Percentiles rank a stretch among this genome's conserved stretches.
Conservation (phyloP, 768 basidiomycete genomes). For the Rhodotorula paludigena region DNA sequence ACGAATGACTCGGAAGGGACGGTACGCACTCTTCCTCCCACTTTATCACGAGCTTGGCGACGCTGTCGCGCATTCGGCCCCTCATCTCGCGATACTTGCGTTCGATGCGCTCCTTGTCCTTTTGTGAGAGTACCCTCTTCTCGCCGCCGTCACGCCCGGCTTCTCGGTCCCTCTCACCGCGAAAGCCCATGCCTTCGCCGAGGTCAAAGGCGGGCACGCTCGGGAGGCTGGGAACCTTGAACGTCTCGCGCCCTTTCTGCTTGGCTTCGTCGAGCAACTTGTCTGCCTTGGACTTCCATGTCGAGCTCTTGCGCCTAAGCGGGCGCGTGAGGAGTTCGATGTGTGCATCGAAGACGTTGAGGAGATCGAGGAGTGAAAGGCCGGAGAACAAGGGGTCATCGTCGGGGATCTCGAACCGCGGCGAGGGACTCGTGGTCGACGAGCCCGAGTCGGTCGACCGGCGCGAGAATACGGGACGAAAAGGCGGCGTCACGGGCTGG, state of each 20-base stretch:
- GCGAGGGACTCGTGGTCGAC: too few species aligned
- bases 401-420: slow-evolving; percentile 28
- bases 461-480: neutral
- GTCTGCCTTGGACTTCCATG: slow-evolving; percentile 26
- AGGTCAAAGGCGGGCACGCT: slow-evolving; percentile 21
- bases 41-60: slow-evolving; percentile 57
- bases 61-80: slow-evolving; percentile 19
- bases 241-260: neutral
- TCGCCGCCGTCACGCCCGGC: neutral
- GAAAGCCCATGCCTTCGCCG: neutral
- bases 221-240: slow-evolving; percentile 20
- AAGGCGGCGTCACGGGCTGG: slow-evolving; percentile 1
- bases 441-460: slow-evolving; percentile 6
- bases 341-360: slow-evolving; percentile 40
- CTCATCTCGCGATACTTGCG: slow-evolving; percentile 28
- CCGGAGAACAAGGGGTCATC: slow-evolving; percentile 32
- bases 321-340: slow-evolving; percentile 36
- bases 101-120: slow-evolving; percentile 32
- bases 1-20: neutral
- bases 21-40: slow-evolving; percentile 74
- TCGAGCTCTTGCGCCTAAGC: slow-evolving; percentile 24
- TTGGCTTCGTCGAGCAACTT: slow-evolving; percentile 32
- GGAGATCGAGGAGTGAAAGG: slow-evolving; percentile 37
- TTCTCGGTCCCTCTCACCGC: neutral
- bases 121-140: slow-evolving; percentile 3